These are phyloP conservation scores for Flaveria bidentis DNA, from an alignment of 129 eudicot genomes.

Conservation along the genomic window DNA sequence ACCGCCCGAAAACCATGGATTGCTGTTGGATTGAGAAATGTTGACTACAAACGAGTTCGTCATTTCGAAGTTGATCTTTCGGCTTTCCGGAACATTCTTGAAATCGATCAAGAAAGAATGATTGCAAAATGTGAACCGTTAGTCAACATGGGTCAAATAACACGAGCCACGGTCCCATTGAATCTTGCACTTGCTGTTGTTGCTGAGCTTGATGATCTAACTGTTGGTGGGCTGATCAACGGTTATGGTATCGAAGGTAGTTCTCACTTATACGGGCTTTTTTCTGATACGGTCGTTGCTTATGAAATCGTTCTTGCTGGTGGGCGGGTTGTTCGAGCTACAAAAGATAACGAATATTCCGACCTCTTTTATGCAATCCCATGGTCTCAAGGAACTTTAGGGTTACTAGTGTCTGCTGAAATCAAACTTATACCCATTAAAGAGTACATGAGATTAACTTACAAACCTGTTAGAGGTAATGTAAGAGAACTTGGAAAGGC, in stretches of 20 bases:
- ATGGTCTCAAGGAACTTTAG: conserved; percentile 97
- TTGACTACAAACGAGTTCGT: conserved; percentile 89
- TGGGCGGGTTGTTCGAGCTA: conserved; percentile 78
- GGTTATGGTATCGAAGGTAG: conserved; percentile 97
- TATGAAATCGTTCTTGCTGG: conserved; percentile 83
- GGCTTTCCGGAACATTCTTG: conserved; percentile 72
- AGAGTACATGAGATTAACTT: conserved; percentile 85
- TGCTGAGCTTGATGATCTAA: conserved; percentile 95
- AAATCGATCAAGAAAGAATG: conserved; percentile 78
- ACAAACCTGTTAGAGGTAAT: conserved; percentile 67
- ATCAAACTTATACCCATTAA: conserved; percentile 84
- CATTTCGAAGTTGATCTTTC: conserved; percentile 97
- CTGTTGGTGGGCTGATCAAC: conserved; percentile 92
- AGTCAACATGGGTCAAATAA: conserved; percentile 94
- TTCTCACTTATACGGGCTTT: conserved; percentile 85
- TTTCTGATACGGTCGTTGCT: conserved; percentile 89
- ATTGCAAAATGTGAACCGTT: conserved; percentile 82
- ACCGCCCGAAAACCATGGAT: conserved; percentile 93
- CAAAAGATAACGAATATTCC: conserved; percentile 80
- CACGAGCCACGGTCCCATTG: conserved; percentile 88
- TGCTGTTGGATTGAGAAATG: conserved; percentile 89
- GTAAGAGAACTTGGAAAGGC: conserved; percentile 72
- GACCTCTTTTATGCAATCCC: conserved; percentile 90
- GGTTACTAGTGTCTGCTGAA: conserved; percentile 91
- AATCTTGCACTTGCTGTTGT: conserved; percentile 92